A percentile compares a stretch with the other conserved stretches of the same genome.
These are phyloP conservation scores for Paraphoma sp. DNA, from an alignment of 2,329 filamentous ascomycete genomes.

Conservation along the genomic window DNA sequence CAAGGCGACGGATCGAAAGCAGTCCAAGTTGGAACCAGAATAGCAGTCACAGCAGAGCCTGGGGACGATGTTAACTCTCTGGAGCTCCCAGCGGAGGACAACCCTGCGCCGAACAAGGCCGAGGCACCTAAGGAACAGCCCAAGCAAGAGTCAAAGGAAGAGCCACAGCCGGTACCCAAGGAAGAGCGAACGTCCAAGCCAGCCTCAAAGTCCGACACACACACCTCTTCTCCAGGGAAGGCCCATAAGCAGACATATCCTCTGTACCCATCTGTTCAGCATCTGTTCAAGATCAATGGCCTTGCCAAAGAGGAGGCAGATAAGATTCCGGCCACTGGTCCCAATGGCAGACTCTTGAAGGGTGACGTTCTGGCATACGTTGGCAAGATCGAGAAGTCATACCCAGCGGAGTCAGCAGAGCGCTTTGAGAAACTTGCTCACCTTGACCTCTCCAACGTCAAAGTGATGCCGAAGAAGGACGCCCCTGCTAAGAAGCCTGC, in stretches of 20 bases:
- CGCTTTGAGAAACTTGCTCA: conserved; percentile 78
- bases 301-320: conserved; percentile 76
- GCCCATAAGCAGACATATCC: conserved; percentile 72
- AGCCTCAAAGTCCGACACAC: conserved; percentile 33
- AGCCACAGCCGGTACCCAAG: conserved; percentile 35
- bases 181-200: conserved; percentile 44
- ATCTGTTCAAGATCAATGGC: conserved; percentile 80
- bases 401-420: conserved; percentile 73
- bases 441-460: conserved; percentile 95
- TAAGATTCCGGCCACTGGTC: conserved; percentile 87
- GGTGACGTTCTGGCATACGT: conserved; percentile 93
- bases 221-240: conserved; percentile 51
- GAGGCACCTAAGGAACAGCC: conserved; percentile 42
- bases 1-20: conserved; percentile 75
- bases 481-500: conserved; percentile 55
- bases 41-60: conserved; percentile 81
- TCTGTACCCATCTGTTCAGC: conserved; percentile 81
- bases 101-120: conserved; percentile 50
- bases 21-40: conserved; percentile 79
- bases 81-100: conserved; percentile 75
- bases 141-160: conserved; percentile 27
- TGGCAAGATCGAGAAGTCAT: conserved; percentile 75
- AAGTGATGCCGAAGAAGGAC: conserved; percentile 65
- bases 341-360: conserved; percentile 87
- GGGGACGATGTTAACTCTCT: conserved; percentile 79